phyloP scores from a whole-genome alignment of 2,329 filamentous ascomycete species.

The Elsinoe ampelina region DNA sequence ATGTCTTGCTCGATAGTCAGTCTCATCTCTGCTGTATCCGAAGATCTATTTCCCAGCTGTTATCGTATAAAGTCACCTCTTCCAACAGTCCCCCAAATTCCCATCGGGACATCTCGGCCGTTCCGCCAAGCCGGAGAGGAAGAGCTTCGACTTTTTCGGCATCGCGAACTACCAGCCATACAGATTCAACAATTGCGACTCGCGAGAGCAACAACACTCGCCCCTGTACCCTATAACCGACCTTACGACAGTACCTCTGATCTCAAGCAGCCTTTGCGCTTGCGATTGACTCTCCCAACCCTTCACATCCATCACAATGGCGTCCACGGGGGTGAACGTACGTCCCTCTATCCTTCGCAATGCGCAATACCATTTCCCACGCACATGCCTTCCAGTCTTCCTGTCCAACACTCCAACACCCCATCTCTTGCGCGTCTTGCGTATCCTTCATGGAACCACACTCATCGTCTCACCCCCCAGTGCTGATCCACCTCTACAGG shows the following conservation, averaged over 20 bases:
- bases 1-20: too few species aligned
- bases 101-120: constrained; percentile 7
- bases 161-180: neutral
- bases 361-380: neutral
- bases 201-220: neutral
- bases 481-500: constrained; percentile 54
- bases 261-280: neutral
- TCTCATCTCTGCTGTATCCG: neutral
- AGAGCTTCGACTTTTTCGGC: constrained; percentile 62
- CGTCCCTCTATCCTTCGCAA: constrained; percentile 12
- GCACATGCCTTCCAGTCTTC: neutral
- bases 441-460: too few species aligned
- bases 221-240: too few species aligned
- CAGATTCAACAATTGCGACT: neutral
- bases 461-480: neutral
- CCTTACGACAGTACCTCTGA: neutral
- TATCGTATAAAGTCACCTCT: too few species aligned
- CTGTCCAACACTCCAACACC: too few species aligned
- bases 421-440: too few species aligned
- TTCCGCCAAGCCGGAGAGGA: constrained; percentile 51
- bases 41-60: neutral
- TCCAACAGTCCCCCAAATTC: neutral
- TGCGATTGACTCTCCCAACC: constrained; percentile 7
- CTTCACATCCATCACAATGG: constrained; percentile 18
- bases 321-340: constrained; percentile 22